Evolutionary conservation across 2,329 filamentous ascomycete species (phyloP), one percentile per base, ranked within the genome.

Genomic region (Ascochyta pisi): DNA sequence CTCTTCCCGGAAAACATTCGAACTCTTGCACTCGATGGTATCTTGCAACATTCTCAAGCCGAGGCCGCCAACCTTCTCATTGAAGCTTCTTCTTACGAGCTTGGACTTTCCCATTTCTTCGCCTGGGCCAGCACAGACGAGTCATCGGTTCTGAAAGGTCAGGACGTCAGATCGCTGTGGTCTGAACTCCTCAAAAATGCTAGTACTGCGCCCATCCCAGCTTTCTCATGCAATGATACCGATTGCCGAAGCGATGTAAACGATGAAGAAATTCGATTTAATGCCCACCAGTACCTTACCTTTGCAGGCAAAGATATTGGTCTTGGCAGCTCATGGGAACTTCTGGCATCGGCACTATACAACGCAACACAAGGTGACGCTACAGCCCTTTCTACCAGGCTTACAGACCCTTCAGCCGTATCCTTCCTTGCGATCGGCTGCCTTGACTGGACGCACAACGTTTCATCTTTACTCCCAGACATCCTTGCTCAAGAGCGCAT

Each of bases 1-100:
- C 68, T 81, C 1, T 82, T 74, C 61, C 79, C 80, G 4, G 60
- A 78, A 10, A 76, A 75, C 27, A 69, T 81, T 49, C 64, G 79
- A 6, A 67, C 74, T 2, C 71, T 81, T 58, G 75, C 70, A 0
- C 70, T 82, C n/a, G 79, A 82, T 66, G 79, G 78, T 22, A 74
- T 76, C 29, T 52, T 80, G 29, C 78, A 81, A 61, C 79, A 79
- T 60, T 73, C 73, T 2, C 72, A 75, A 43, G 57, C 67, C 26
- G 73, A 77, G 55, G 56, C 72, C 3, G 63, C 70, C 6, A 74
- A 75, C 31, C 46, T 79, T 1, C 62, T 73, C 3, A 72, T 70
- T 29, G 77, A 79, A 63, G 54, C 70, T 6, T 64, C 68, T 1
- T 66, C 75, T 3, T 79, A 78, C 65, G 73, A 77, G 42, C 58